Conservation (phyloP, 768 basidiomycete species). For the Calocybe gangraenosa region DNA sequence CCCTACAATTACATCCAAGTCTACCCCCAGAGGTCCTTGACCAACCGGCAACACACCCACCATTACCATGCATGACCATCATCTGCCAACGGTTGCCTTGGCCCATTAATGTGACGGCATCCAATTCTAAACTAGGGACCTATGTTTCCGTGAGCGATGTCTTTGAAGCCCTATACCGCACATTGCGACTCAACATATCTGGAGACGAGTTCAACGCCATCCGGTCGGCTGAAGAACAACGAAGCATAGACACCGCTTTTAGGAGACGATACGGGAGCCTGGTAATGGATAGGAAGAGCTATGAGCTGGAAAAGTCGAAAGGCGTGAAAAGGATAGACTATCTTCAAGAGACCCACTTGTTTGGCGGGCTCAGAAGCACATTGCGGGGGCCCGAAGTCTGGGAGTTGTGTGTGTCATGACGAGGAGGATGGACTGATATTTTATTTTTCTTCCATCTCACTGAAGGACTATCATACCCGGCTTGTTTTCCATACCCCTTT, state of each 20-base stretch:
- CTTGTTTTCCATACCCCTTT: conserved; percentile 10
- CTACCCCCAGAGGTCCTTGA: conserved; percentile 22
- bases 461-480: conserved; percentile 9
- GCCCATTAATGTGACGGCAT: conserved; percentile 28
- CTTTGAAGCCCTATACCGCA: conserved; percentile 38
- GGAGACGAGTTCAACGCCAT: conserved; percentile 34
- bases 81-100: conserved; percentile 27
- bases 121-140: conserved; percentile 11
- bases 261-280: conserved; percentile 30
- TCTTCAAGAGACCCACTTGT: conserved; percentile 33
- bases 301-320: conserved; percentile 37
- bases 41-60: conserved; percentile 32
- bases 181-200: conserved; percentile 37
- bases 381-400: conserved; percentile 31
- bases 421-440: too few relatives aligned
- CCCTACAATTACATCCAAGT: conserved; percentile 7
- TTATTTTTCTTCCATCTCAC: neutral
- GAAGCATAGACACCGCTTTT: conserved; percentile 39
- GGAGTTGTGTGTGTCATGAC: conserved; percentile 25
- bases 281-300: conserved; percentile 23
- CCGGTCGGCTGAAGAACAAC: conserved; percentile 24
- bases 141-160: conserved; percentile 41
- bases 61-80: conserved; percentile 27
- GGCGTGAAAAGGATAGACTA: conserved; percentile 57
- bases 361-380: conserved; percentile 36